Percentiles rank a stretch among this genome's conserved stretches.
Evolutionary conservation across 208 protist species (phyloP).

Genomic region (Crithidia fasciculata): DNA sequence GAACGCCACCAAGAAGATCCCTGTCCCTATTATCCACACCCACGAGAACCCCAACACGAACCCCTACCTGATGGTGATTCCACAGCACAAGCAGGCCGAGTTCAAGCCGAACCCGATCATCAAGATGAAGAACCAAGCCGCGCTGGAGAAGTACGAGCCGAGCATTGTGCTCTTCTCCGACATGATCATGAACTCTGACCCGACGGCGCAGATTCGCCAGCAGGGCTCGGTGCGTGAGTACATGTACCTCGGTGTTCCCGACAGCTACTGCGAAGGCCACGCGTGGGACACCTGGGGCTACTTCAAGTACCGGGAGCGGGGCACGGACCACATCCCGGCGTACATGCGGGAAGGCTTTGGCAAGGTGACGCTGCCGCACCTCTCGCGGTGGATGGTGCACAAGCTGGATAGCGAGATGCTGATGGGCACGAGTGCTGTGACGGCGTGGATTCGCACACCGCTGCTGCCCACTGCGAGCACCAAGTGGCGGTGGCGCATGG

Average conservation of each 20-base stretch:
- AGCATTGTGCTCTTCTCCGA: constrained; percentile 84
- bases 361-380: constrained; percentile 65
- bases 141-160: constrained; percentile 89
- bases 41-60: constrained; percentile 89
- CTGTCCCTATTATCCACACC: constrained; percentile 78
- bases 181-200: constrained; percentile 84
- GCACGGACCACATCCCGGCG: constrained; percentile 62
- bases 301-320: constrained; percentile 73
- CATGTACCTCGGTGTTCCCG: constrained; percentile 81
- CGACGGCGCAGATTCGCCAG: constrained; percentile 72
- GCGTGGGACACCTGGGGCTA: constrained; percentile 88
- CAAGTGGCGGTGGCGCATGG: constrained; percentile 61
- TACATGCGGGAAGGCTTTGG: constrained; percentile 83
- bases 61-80: constrained; percentile 87
- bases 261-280: constrained; percentile 87
- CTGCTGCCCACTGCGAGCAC: constrained; percentile 48
- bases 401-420: constrained; percentile 84
- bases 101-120: constrained; percentile 86
- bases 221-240: constrained; percentile 88
- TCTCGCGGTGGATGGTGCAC: constrained; percentile 87
- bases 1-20: constrained; percentile 78
- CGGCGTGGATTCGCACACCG: constrained; percentile 73
- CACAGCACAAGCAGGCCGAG: constrained; percentile 73
- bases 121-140: constrained; percentile 81
- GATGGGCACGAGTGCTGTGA: constrained; percentile 78